Conservation (phyloP, 805 yeast species). For the Lachancea fermentati region DNA sequence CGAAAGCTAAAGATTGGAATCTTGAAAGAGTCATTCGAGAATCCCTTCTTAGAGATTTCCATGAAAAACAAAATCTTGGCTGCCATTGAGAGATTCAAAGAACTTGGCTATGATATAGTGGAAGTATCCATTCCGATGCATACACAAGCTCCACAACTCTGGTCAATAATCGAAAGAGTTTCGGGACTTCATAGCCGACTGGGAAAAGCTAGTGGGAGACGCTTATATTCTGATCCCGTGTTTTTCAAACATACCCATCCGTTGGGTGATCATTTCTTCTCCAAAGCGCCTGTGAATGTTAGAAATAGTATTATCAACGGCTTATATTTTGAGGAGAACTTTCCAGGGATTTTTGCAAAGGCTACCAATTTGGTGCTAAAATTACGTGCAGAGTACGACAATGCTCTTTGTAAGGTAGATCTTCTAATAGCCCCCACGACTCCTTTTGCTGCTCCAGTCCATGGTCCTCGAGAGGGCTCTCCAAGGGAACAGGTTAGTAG, state of each 20-base stretch:
- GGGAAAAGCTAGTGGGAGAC: slow-evolving; percentile 13
- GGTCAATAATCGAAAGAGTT: slow-evolving; percentile 33
- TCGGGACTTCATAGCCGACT: slow-evolving; percentile 15
- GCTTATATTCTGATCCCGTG: slow-evolving; percentile 14
- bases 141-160: slow-evolving; percentile 34
- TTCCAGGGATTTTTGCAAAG: slow-evolving; percentile 34
- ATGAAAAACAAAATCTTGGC: slow-evolving; percentile 25
- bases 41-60: slow-evolving; percentile 29
- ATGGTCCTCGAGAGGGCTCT: slow-evolving; percentile 22
- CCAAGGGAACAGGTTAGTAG: slow-evolving; percentile 26
- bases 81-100: slow-evolving; percentile 28
- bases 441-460: slow-evolving; percentile 29
- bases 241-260: slow-evolving; percentile 16
- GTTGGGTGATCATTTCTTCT: slow-evolving; percentile 15
- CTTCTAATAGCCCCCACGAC: slow-evolving; percentile 33
- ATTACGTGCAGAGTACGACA: slow-evolving; percentile 31
- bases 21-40: slow-evolving; percentile 33
- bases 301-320: slow-evolving; percentile 29
- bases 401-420: slow-evolving; percentile 29
- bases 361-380: slow-evolving; percentile 32
- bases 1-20: slow-evolving; percentile 30
- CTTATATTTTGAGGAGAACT: slow-evolving; percentile 27
- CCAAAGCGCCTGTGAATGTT: slow-evolving; percentile 13
- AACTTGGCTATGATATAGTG: slow-evolving; percentile 32
- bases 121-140: slow-evolving; percentile 36